phyloP scores from a whole-genome alignment of 2,329 filamentous ascomycete genomes.

The Hymenoscyphus infarciens region DNA sequence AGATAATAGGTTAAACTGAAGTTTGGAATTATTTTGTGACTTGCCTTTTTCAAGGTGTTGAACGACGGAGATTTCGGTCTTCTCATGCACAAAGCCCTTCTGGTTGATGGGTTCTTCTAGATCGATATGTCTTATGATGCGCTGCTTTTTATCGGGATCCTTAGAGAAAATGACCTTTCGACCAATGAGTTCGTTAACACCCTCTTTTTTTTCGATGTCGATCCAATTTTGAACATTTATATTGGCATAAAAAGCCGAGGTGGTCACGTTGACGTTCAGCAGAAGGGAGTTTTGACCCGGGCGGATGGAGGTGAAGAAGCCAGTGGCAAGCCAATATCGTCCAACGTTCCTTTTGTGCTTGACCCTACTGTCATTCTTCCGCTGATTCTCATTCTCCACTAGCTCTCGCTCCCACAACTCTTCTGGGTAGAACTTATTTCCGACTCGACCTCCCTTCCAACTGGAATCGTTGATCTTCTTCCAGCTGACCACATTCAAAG shows the following conservation, averaged over 20 bases:
- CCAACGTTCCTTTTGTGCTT: background rate
- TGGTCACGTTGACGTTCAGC: slow-evolving; percentile 18
- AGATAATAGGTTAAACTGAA: no score
- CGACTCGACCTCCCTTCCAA: slow-evolving; percentile 3
- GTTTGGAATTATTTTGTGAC: no score
- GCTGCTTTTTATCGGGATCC: no score
- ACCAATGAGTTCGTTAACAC: background rate
- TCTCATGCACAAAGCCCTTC: no score
- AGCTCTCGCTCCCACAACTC: background rate
- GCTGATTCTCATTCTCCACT: background rate
- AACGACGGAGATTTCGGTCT: no score
- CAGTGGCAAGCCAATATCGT: background rate
- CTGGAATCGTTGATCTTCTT: slow-evolving; percentile 4
- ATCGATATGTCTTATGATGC: no score
- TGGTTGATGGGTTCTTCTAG: no score
- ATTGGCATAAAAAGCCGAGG: slow-evolving; percentile 16
- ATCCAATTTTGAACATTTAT: background rate
- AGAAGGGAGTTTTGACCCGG: slow-evolving; percentile 16
- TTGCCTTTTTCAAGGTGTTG: no score
- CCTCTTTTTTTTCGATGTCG: no score
- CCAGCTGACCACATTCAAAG: slow-evolving; percentile 19
- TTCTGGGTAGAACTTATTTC: slow-evolving; percentile 17
- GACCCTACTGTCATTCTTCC: no score
- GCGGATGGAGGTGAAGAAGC: slow-evolving; percentile 18
- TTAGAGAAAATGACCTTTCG: no score